These are phyloP conservation scores for Dothideomycetes sp. DNA, from an alignment of 2,329 filamentous ascomycete genomes.

Conservation along the genomic window DNA sequence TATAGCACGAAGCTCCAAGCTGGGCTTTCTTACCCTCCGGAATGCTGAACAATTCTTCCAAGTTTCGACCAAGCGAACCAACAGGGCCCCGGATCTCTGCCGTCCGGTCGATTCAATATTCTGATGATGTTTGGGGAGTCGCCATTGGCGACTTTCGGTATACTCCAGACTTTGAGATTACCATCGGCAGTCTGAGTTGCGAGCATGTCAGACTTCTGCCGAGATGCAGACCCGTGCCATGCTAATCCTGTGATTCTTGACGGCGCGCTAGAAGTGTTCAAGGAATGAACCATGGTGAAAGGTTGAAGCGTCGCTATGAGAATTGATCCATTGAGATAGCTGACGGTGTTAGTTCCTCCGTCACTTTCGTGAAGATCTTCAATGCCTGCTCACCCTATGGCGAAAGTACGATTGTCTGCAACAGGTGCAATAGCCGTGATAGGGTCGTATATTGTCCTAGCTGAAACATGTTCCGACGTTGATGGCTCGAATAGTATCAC, in stretches of 20 bases:
- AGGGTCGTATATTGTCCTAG: constrained; percentile 85
- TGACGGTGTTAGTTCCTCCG: constrained; percentile 25
- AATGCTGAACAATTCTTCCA: constrained; percentile 85
- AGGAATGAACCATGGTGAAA: constrained; percentile 87
- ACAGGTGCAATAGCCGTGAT: constrained; percentile 89
- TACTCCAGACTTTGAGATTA: constrained; percentile 91
- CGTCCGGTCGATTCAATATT: constrained; percentile 70
- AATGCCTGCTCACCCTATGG: constrained; percentile 60
- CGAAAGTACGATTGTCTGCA: constrained; percentile 85
- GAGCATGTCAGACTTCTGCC: constrained; percentile 96
- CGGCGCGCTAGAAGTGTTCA: constrained; percentile 72
- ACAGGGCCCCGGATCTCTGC: constrained; percentile 63
- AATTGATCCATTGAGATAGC: constrained; percentile 91
- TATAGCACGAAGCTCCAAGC: background rate
- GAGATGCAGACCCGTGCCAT: constrained; percentile 94
- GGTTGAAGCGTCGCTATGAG: constrained; percentile 82
- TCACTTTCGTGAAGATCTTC: background rate
- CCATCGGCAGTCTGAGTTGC: constrained; percentile 86
- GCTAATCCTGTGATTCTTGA: constrained; percentile 78
- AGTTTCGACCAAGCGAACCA: constrained; percentile 99
- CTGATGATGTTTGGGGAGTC: constrained; percentile 73
- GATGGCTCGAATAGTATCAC: constrained; percentile 90
- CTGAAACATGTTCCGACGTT: constrained; percentile 84
- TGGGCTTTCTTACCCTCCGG: constrained; percentile 62
- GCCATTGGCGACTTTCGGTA: constrained; percentile 65